Base-by-base conservation (phyloP, 2,329 filamentous ascomycete species). In the Colletotrichum shisoi region DNA sequence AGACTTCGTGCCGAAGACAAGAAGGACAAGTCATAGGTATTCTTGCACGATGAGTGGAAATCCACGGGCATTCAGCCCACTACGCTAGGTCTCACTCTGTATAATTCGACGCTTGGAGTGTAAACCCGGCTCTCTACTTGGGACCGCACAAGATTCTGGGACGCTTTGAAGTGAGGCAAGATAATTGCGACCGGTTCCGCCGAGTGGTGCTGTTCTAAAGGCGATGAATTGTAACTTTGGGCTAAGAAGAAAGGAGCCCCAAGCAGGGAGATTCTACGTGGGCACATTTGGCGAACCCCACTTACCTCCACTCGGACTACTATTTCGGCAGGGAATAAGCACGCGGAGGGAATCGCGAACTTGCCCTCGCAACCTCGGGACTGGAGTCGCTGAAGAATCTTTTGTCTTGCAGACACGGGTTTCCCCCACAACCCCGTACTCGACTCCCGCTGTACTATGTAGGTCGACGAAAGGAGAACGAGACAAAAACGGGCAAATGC, bases 1-100 rank as follows among this genome's bases (percentile, higher is more conserved):
- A 80, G 80, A 53, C 77, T 89, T 37, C 78, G 76, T 56, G 79
- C 82, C 67, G 85, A 88, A 70, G 85, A 87, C 72, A 76, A 72
- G 61, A 79, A 77, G 63, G 73, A 74, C 15, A 60, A 60, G 51
- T 19, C 51, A 21, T 63, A 61, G 45, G 40, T 31, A 45, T 11
- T 9, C 44, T 37, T 24, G 24, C 31, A 11, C 8, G 8, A 21
- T 7, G 8, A 5, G n/a, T 34, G 42, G n/a, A 19, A 17, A 8
- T 19, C 13, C 8, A 24, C 19, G 0, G 31, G 31, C 11, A 15
- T 34, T 4, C 17, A 31, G 40, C 9, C 2, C 1, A 4, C 21
- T 13, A 34, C 13, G 45, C 21, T 37, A 27, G 21, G 5, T 39
- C 13, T 17, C 27, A 7, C 21, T 31, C 19, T 42, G 7, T 31